Base-by-base conservation (phyloP, 805 yeast species). In the Candida sphagnicola region DNA sequence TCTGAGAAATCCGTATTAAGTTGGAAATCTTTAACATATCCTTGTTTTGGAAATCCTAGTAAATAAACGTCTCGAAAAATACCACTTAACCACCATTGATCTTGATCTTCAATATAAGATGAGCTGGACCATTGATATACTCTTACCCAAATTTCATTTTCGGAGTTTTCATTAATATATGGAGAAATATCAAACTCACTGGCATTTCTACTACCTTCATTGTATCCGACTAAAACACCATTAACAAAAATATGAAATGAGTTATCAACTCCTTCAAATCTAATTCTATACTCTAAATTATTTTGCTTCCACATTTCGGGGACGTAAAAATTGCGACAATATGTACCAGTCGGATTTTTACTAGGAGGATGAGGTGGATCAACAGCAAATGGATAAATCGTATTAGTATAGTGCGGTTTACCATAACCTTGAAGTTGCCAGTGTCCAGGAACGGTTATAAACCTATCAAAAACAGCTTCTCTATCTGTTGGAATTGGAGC, bases 1-100 rank as follows among this genome's bases (percentile, higher is more conserved):
- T 45, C 53, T 21, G 24, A 21, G 4, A 50, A 43, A 15, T 44
- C 43, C 12, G 64, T 55, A 6, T 32, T 41, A 8, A 62, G 32
- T n/a, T 35, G 38, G 39, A 52, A 57, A 38, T 61, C 59, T 37
- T 57, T 56, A 31, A 62, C 51, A 35, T 51, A 51, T 14, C 59
- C 61, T 16, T 28, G n/a, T n/a, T 40, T 44, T 24, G 42, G 34
- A 40, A 50, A 56, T 2, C 52, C 48, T 14, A 61, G 42, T 10
- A 60, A 32, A 30, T 53, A 50, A 4, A 63, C 69, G 45, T 63
- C 68, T 32, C 69, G 49, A 46, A 56, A 63, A 6, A 63, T 63
- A 12, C 69, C 69, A 28, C 65, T 59, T 26, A 63, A 41, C 65
- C 67, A 61, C 66, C 67, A 63, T 47, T 59, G 65, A 42, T 63